Percentiles rank a stretch among this genome's conserved stretches.
phyloP scores from a whole-genome alignment of 176 grass and related monocot species.

The Pontederia paniculata region DNA sequence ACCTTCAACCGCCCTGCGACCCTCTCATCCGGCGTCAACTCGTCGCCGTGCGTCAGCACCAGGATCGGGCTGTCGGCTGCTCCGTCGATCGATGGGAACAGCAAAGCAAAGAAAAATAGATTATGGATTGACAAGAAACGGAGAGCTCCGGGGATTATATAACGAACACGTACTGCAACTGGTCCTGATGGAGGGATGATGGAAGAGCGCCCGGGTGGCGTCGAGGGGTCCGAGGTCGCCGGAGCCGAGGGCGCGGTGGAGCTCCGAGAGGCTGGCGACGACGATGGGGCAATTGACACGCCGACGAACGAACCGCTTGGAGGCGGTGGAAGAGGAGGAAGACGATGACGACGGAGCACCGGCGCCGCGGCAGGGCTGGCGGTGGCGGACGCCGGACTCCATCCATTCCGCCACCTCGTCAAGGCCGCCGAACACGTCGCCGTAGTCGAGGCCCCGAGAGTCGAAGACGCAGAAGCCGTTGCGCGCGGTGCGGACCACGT shows the following conservation, averaged over 20 bases:
- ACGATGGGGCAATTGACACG: constrained; percentile 19
- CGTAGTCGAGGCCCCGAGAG: constrained; percentile 13
- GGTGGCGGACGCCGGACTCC: constrained; percentile 18
- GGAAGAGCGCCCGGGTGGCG: constrained; percentile 22
- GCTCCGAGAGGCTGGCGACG: constrained; percentile 17
- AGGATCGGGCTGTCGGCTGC: constrained; percentile 14
- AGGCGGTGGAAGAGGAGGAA: background rate
- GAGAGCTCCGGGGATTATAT: no score
- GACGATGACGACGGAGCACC: background rate
- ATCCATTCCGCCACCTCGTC: constrained; percentile 21
- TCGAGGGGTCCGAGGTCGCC: constrained; percentile 10
- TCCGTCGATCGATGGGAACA: no score
- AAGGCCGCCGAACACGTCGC: constrained; percentile 8
- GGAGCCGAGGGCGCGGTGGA: constrained; percentile 16
- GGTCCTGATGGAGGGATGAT: background rate
- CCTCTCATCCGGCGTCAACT: constrained; percentile 16
- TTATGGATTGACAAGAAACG: no score
- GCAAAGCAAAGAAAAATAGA: background rate
- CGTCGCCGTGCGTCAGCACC: constrained; percentile 26
- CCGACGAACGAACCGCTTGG: constrained; percentile 19
- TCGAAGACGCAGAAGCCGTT: constrained; percentile 31
- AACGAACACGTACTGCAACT: constrained; percentile 2
- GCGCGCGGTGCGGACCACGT: constrained; percentile 19
- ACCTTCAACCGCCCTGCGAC: constrained; percentile 2
- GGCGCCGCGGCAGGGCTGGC: constrained; percentile 20